Evolutionary conservation across 176 grass and related monocot species (phyloP), one percentile per base, ranked within the genome.

Genomic region (Musa acuminata): DNA sequence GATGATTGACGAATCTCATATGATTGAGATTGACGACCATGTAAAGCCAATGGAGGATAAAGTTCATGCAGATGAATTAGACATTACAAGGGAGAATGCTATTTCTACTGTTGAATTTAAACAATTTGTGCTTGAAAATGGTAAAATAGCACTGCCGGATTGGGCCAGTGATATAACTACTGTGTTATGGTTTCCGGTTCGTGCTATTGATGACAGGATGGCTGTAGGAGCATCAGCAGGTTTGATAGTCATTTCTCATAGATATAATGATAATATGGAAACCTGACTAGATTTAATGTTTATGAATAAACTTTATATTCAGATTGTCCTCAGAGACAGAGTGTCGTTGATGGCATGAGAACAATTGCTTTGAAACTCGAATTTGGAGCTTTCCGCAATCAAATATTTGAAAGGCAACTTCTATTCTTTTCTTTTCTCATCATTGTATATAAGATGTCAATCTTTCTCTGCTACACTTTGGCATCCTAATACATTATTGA

Each of bases 281-380:
- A 79, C 75, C 14, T 57, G 73, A 43, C 17, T 63, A 22, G 29
- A 72, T 80, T 11, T 80, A 20, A 82, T 13, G n/a, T n/a, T 87
- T 80, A 75, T 19, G 49, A 69, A 7, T 80, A 13, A 80, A 60
- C 79, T 74, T 51, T 80, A 60, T 35, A 55, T 80, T 63, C 96
- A 99, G 96, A 80, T 22, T 82, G 77, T 62, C 88, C 84, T 74
- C 88, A 86, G 75, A 95, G 87, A 62, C 91, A 90, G 68, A 99
- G 83, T 79, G 84, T 89, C 78, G 96, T 99, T 73, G 96, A 99
- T 77, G 86, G 88, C 62, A 95, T 99, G 96, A 94, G 96, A 89
- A 99, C 93, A 88, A 95, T 99, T 85, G 96, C 96, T 79, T 84
- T 99, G 72, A 99, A 99, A 77, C 96, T 99, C 77, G 96, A 99